These are phyloP conservation scores for Rozella allomycis DNA, from an alignment of 371 early-diverging fungal genomes.

Conservation along the genomic window DNA sequence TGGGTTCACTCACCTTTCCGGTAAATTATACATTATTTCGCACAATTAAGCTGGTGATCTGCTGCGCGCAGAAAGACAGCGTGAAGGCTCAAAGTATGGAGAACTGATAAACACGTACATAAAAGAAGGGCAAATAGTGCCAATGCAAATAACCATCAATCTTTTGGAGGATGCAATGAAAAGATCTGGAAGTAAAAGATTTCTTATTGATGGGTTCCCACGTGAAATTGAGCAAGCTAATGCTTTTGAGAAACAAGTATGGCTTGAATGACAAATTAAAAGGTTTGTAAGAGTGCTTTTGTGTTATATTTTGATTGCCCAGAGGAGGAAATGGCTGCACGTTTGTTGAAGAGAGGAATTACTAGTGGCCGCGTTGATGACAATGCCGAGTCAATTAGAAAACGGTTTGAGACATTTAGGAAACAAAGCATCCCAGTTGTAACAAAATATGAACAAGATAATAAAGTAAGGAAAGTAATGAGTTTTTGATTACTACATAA, in stretches of 20 bases:
- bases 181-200: slow-evolving; percentile 34
- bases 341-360: slow-evolving; percentile 68
- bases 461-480: slow-evolving; percentile 50
- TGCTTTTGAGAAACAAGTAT: slow-evolving; percentile 69
- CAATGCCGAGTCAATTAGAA: slow-evolving; percentile 80
- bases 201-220: slow-evolving; percentile 92
- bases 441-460: slow-evolving; percentile 39
- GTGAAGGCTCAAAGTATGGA: slow-evolving; percentile 61
- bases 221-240: slow-evolving; percentile 77
- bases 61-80: slow-evolving; percentile 68
- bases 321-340: slow-evolving; percentile 60
- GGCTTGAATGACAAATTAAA: slow-evolving; percentile 4
- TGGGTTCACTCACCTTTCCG: slow-evolving; percentile 80
- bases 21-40: slow-evolving; percentile 15
- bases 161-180: slow-evolving; percentile 72
- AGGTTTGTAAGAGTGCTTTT: slow-evolving; percentile 40
- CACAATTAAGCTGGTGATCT: slow-evolving; percentile 95
- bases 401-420: slow-evolving; percentile 65
- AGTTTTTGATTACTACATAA: too few relatives aligned
- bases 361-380: slow-evolving; percentile 83
- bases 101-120: slow-evolving; percentile 71
- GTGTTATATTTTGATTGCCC: slow-evolving; percentile 82
- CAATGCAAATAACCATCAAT: slow-evolving; percentile 76
- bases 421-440: slow-evolving; percentile 78
- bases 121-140: slow-evolving; percentile 82